phyloP scores from a whole-genome alignment of 495 filamentous ascomycete genomes.

The Neurospora tetraspora region DNA sequence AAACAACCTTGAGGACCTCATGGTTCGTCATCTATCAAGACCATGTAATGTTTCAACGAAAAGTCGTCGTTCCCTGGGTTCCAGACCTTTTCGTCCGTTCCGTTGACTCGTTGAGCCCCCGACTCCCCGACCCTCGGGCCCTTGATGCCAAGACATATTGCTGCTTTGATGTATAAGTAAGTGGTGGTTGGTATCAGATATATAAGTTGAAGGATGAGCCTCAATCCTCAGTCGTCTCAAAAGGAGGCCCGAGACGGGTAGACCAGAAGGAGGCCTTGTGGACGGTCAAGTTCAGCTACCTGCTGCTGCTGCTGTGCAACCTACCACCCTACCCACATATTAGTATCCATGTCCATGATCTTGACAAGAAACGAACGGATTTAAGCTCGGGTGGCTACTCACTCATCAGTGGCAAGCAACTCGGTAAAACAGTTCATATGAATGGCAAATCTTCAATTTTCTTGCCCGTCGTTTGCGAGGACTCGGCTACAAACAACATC shows the following conservation, averaged over 20 bases:
- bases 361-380: neutral
- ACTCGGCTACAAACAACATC: neutral
- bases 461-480: neutral
- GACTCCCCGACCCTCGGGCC: neutral
- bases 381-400: neutral
- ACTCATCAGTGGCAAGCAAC: neutral
- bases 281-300: neutral
- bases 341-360: neutral
- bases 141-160: neutral
- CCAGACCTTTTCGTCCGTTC: neutral
- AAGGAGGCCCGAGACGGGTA: neutral
- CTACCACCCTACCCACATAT: neutral
- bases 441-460: neutral
- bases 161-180: neutral
- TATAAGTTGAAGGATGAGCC: neutral
- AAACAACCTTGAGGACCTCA: neutral
- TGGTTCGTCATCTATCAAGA: neutral
- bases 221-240: neutral
- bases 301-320: neutral
- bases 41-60: neutral
- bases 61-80: neutral
- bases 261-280: neutral
- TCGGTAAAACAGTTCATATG: neutral
- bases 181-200: neutral
- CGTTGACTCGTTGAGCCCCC: neutral